Base-by-base conservation (phyloP, 805 yeast genomes). In the Brettanomyces custersianus region DNA sequence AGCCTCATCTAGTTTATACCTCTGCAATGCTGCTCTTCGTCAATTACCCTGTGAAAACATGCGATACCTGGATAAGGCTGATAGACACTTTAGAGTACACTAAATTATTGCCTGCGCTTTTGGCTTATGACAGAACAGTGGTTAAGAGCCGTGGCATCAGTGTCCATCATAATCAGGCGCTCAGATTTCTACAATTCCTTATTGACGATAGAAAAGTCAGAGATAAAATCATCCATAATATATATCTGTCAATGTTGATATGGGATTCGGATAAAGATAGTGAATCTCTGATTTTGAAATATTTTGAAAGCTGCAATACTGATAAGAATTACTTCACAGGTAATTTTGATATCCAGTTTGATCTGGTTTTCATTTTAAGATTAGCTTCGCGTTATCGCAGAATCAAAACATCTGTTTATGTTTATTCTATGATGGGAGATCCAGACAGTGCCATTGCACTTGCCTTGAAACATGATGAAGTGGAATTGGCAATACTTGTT, bases 361-460 rank as follows among this genome's bases (percentile, higher is more conserved):
- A 88, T 49, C 60, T 76, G 2, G 86, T 84, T 44, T 84, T 82
- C 46, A 71, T 88, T 4, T 55, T 92, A 22, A 64, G 96, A 37
- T 53, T 87, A 21, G 82, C 94, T 46, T 65, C 82, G 34, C 70
- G 68, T 38, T 69, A 71, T 49, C 55, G 70, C 9, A 75, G 73
- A 40, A 63, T 67, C 34, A 73, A 73, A 40, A 70, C 88, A 2
- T 87, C 95, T 1, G 75, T 86, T 8, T 68, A 72, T 39, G 68
- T 92, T n/a, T 76, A 81, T 46, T 72, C 92, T 1, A 63, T 72
- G 34, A 58, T 85, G 56, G 73, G 68, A 4, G 65, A 82, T 31
- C 83, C 69, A 50, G 94, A 86, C 41, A 87, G 83, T 36, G 96
- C 97, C 0, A 74, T 88, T 24, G 66, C 67, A 33, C 54, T 92